phyloP scores from a whole-genome alignment of 495 filamentous ascomycete genomes.

The Xylaria bambusicola region DNA sequence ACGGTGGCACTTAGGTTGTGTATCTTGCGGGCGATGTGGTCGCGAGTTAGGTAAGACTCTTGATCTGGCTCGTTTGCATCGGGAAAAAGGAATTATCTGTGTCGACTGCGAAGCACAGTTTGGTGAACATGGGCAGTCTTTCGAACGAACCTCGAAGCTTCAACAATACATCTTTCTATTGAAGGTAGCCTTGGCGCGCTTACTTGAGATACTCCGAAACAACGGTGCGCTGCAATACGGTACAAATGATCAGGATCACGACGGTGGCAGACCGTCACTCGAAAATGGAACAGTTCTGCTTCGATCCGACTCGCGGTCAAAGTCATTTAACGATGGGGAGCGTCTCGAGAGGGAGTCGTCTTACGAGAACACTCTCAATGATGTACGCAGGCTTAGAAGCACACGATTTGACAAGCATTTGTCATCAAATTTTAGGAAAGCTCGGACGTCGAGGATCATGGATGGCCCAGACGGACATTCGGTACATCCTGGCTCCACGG shows the following conservation, averaged over 20 bases:
- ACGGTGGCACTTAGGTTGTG: slow-evolving; percentile 82
- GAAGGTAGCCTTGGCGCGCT: slow-evolving; percentile 84
- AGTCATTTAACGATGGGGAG: slow-evolving; percentile 67
- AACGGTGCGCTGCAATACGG: slow-evolving; percentile 69
- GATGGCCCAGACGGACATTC: slow-evolving; percentile 83
- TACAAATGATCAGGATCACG: slow-evolving; percentile 10
- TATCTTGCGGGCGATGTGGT: slow-evolving; percentile 73
- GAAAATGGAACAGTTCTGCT: slow-evolving; percentile 39
- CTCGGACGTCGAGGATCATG: slow-evolving; percentile 87
- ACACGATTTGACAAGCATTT: slow-evolving; percentile 92
- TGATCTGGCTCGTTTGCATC: slow-evolving; percentile 64
- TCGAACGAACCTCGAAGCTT: slow-evolving; percentile 73
- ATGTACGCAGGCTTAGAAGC: slow-evolving; percentile 87
- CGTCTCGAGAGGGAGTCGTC: slow-evolving; percentile 65
- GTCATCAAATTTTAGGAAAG: slow-evolving; percentile 86
- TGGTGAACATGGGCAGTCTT: slow-evolving; percentile 38
- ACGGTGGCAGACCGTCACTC: slow-evolving; percentile 2
- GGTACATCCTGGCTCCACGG: slow-evolving; percentile 77
- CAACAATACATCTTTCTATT: slow-evolving; percentile 94
- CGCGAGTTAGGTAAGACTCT: slow-evolving; percentile 67
- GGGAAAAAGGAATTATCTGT: slow-evolving; percentile 69
- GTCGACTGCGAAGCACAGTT: slow-evolving; percentile 53
- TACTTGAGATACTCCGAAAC: slow-evolving; percentile 81
- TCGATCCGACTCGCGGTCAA: slow-evolving; percentile 69
- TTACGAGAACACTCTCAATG: slow-evolving; percentile 93